Percentiles rank a stretch among this genome's conserved stretches.
phyloP scores from a whole-genome alignment of 1,284 basidiomycete species.

The Cerioporus squamosus region DNA sequence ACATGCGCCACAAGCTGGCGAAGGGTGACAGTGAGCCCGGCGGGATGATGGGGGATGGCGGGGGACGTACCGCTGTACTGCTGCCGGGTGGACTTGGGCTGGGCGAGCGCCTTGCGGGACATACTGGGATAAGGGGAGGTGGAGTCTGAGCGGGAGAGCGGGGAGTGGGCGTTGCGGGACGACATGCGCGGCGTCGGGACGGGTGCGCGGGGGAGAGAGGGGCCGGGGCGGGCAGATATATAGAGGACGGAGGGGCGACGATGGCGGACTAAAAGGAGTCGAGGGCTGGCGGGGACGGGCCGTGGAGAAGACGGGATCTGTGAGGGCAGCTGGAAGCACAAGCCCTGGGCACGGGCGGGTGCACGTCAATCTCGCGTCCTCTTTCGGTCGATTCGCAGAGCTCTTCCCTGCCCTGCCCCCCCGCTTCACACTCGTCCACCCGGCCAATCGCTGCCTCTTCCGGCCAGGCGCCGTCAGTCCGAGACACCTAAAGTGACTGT shows the following conservation, averaged over 20 bases:
- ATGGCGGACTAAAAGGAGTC: slow-evolving; percentile 15
- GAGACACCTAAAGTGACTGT: slow-evolving; percentile 6
- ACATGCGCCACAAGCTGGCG: slow-evolving; percentile 84
- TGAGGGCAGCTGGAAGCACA: too few relatives aligned
- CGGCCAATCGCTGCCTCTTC: slow-evolving; percentile 15
- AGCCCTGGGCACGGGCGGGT: slow-evolving; percentile 8
- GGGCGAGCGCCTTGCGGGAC: slow-evolving; percentile 24
- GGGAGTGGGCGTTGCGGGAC: slow-evolving; percentile 36
- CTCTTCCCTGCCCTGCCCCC: slow-evolving; percentile 12
- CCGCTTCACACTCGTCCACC: slow-evolving; percentile 17
- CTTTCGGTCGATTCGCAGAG: slow-evolving; percentile 13
- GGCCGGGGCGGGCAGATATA: slow-evolving; percentile 11
- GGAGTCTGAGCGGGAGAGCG: slow-evolving; percentile 25
- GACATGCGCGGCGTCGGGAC: slow-evolving; percentile 47
- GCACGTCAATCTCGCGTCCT: slow-evolving; percentile 15
- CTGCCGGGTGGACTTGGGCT: slow-evolving; percentile 32
- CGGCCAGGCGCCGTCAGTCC: slow-evolving; percentile 4
- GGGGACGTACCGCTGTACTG: slow-evolving; percentile 31
- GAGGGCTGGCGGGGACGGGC: slow-evolving; percentile 19
- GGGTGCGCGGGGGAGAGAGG: slow-evolving; percentile 11
- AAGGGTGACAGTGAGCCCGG: slow-evolving; percentile 31
- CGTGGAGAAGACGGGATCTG: slow-evolving; percentile 12
- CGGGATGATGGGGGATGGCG: slow-evolving; percentile 41
- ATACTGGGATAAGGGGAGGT: slow-evolving; percentile 27
- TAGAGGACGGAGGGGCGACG: slow-evolving; percentile 10